Base-by-base conservation (phyloP, 2,329 filamentous ascomycete genomes). In the Tympanopsis confertula region DNA sequence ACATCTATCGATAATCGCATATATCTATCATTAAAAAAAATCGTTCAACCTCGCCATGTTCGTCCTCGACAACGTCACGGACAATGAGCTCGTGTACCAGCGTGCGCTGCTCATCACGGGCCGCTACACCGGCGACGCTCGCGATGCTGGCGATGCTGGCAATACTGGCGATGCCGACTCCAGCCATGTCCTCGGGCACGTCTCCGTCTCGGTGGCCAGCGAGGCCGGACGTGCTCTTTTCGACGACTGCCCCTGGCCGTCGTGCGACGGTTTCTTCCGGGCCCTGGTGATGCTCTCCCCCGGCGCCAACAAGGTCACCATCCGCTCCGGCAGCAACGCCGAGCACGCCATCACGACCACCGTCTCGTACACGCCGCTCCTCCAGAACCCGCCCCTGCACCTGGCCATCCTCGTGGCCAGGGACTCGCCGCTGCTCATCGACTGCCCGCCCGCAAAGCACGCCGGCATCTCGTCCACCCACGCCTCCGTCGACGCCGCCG, bases 341-440 rank as follows among this genome's bases (percentile, higher is more conserved):
- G 50, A 74, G 68, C 68, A 1, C 53, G 63, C 2, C 54, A 55
- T 42, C 63, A 57, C 44, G 57, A 52, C 36, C 66, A 49, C 35
- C 46, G 44, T 54, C 42, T 54, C 62, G 7, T 80, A 84, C 55
- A 68, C 74, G 0, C 70, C 51, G 62, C 73, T 49, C 52, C 69
- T 41, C 5, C 63, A 65, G 47, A 54, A 52, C 0, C 80, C 82
- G 2, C 81, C 82, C n/a, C 64, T 86, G 2, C 77, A 86, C 43
- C 62, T 86, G 18, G 81, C 78, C 18, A 75, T 86, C 38, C 63
- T 86, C 36, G 63, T 85, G 2, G 80, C 76, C 12, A 78, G 71
- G 45, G 81, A 86, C 50, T 86, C 80, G 0, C 69, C 75, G 2
- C 72, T 74, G 17, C 74, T 76, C 3, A 84, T 75, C 45, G 81